Conservation (phyloP, 108 stramenopile genomes). For the Fragilaria crotonensis region DNA sequence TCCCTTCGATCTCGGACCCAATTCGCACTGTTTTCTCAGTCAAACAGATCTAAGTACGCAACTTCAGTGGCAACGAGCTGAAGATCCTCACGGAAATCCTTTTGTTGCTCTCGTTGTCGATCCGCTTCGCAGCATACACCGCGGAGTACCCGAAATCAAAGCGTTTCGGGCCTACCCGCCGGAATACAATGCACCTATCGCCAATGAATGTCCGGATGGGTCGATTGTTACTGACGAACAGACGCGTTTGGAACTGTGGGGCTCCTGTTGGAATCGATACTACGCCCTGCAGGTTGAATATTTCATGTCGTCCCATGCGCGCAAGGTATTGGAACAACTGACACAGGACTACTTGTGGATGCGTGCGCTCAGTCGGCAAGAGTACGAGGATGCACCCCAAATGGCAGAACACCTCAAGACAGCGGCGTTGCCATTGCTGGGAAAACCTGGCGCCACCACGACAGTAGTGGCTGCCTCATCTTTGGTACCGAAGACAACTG, state of each 20-base stretch:
- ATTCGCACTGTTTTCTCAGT: slow-evolving; percentile 90
- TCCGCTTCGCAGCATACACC: slow-evolving; percentile 69
- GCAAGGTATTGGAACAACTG: slow-evolving; percentile 61
- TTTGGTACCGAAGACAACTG: neutral
- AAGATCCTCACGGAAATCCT: slow-evolving; percentile 95
- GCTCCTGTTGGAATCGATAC: slow-evolving; percentile 93
- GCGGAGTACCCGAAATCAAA: slow-evolving; percentile 77
- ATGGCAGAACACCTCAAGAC: neutral
- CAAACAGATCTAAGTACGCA: slow-evolving; percentile 93
- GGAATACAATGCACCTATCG: slow-evolving; percentile 61
- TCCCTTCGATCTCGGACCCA: slow-evolving; percentile 91
- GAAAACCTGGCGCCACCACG: neutral
- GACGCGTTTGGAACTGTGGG: slow-evolving; percentile 83
- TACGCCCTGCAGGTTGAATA: slow-evolving; percentile 84
- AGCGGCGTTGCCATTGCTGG: neutral
- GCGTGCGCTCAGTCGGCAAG: slow-evolving; percentile 39
- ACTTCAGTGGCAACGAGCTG: slow-evolving; percentile 92
- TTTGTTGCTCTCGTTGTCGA: slow-evolving; percentile 95
- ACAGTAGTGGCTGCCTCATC: neutral
- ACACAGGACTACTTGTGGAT: slow-evolving; percentile 90
- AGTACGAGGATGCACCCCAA: neutral
- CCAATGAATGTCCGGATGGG: slow-evolving; percentile 88
- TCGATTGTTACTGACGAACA: slow-evolving; percentile 61
- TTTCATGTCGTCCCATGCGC: slow-evolving; percentile 68
- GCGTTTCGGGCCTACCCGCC: slow-evolving; percentile 97